Conservation (phyloP, 208 protist species). For the Wallacemonas sp. region DNA sequence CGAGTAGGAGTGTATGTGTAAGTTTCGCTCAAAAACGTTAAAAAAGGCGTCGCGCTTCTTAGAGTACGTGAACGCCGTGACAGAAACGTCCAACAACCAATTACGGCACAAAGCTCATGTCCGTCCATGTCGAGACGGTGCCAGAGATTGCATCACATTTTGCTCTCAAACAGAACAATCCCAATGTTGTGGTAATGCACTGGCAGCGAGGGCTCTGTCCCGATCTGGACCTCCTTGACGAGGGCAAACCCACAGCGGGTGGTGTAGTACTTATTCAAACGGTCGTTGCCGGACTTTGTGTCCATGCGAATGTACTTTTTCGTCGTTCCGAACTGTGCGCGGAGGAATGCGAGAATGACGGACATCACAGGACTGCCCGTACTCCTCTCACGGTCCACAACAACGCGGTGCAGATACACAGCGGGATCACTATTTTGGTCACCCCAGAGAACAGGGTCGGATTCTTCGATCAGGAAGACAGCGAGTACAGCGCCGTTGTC, state of each 20-base stretch:
- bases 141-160: slow-evolving; percentile 9
- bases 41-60: too few relatives aligned
- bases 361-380: not conserved
- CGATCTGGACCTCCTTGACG: slow-evolving; percentile 4
- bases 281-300: slow-evolving; percentile 23
- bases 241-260: slow-evolving; percentile 16
- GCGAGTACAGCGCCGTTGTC: slow-evolving; percentile 1
- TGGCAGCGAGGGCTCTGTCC: not conserved
- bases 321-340: not conserved
- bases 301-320: slow-evolving; percentile 26
- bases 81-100: too few relatives aligned
- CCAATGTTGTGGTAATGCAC: slow-evolving; percentile 12
- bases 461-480: slow-evolving; percentile 22
- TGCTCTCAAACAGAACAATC: slow-evolving; percentile 20
- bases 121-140: too few relatives aligned
- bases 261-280: slow-evolving; percentile 19
- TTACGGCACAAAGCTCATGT: too few relatives aligned
- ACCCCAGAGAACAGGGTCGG: slow-evolving; percentile 18
- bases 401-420: slow-evolving; percentile 17
- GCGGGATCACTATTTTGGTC: slow-evolving; percentile 14
- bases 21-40: too few relatives aligned
- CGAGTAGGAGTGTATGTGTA: too few relatives aligned
- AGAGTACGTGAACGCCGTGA: too few relatives aligned
- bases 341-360: slow-evolving; percentile 8
- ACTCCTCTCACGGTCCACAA: not conserved